Conservation (phyloP, 108 stramenopile species). For the Cyclotella choctawhatcheeana region DNA sequence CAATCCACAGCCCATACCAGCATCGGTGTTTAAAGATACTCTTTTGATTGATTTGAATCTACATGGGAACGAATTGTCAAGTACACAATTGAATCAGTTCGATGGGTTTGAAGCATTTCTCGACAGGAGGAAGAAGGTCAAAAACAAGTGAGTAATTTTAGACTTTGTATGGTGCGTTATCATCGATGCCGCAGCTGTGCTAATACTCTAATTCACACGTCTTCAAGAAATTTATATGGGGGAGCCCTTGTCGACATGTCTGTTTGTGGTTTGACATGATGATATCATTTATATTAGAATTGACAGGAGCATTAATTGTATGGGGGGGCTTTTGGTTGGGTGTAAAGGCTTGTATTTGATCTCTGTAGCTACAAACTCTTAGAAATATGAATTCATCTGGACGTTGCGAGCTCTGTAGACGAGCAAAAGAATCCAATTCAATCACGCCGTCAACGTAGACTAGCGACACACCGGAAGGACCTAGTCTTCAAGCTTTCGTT, state of each 20-base stretch:
- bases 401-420: no score
- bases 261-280: conserved; percentile 78
- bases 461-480: no score
- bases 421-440: no score
- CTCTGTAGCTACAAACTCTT: no score
- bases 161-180: no score
- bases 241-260: conserved; percentile 66
- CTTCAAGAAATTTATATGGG: conserved; percentile 66
- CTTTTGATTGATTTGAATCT: conserved; percentile 85
- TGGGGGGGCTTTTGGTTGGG: neutral
- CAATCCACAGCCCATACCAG: conserved; percentile 84
- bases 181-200: no score
- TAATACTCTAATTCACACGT: no score
- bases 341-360: no score
- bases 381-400: no score
- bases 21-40: conserved; percentile 67
- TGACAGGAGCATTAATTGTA: no score
- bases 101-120: conserved; percentile 77
- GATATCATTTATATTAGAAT: neutral
- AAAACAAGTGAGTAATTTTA: no score
- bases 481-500: neutral
- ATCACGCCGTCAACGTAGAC: no score
- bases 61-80: conserved; percentile 80
- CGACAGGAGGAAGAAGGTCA: conserved; percentile 80
- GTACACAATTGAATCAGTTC: conserved; percentile 79